Base-by-base conservation (phyloP, 2,329 filamentous ascomycete species). In the Stemphylium beticola region DNA sequence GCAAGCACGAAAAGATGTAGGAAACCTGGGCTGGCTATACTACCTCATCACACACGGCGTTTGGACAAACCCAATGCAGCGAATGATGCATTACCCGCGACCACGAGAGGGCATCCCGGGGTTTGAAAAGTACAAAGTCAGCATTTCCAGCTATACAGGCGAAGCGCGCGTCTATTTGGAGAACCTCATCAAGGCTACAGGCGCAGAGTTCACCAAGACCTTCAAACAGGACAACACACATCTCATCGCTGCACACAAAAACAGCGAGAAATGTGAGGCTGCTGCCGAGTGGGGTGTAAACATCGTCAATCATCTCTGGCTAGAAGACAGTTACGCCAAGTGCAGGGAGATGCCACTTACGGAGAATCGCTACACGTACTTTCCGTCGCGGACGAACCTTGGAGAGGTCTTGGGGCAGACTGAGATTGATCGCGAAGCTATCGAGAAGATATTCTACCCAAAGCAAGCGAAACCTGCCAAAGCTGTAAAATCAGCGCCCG, bases 141-240 rank as follows among this genome's bases (percentile, higher is more conserved):
- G 92, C 53, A 82, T 99, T 5, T 98, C 95, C 5, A 99, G 98
- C 74, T 99, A 99, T 72, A 92, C 92, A 40, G 95, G 95, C 29
- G 95, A 99, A 74, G 92, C 95, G 14, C 87, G 95, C 41, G 87
- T 92, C 47, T 99, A 98, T 68, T 82, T 99, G 4, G 93, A 98
- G 75, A 98, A 96, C 64, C 82, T 99, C 33, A 89, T 97, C 65
- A 86, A 82, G 56, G 92, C 92, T 20, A 83, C 89, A 14, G 95
- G 95, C 14, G 93, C 91, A 8, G 88, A 90, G 58, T 98, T 92
- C 71, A 99, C 95, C 26, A 96, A 96, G 78, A 96, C 92, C 0
- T 90, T 99, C 86, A 96, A 92, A 74, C 86, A 90, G 62, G 92
- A 97, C 58, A 98, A 99, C 73, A 98, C 93, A 0, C 95, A 99